Evolutionary conservation across 2,329 filamentous ascomycete species (phyloP).

Genomic region (Myriosclerotinia curreyana): DNA sequence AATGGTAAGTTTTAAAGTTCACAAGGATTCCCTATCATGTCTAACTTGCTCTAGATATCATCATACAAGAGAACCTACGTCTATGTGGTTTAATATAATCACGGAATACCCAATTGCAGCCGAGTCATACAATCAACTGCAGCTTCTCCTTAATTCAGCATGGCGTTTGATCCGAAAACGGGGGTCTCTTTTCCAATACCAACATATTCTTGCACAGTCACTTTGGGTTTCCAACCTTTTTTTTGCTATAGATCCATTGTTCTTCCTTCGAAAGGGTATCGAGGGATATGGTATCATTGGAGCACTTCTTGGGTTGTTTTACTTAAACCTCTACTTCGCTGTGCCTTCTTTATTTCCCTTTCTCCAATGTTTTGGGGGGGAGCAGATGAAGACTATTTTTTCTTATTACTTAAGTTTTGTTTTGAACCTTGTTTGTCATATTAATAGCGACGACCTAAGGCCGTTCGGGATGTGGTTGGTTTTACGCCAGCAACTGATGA

Average conservation of each 20-base stretch:
- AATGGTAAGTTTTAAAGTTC: slow-evolving; percentile 66
- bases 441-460: slow-evolving; percentile 30
- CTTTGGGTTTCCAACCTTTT: slow-evolving; percentile 26
- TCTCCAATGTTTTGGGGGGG: slow-evolving; percentile 19
- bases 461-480: slow-evolving; percentile 20
- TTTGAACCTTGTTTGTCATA: slow-evolving; percentile 25
- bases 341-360: slow-evolving; percentile 30
- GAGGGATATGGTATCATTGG: slow-evolving; percentile 17
- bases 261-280: slow-evolving; percentile 18
- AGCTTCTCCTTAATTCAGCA: slow-evolving; percentile 33
- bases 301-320: slow-evolving; percentile 9
- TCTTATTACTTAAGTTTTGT: slow-evolving; percentile 19
- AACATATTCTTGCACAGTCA: slow-evolving; percentile 30
- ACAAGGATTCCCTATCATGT: neutral
- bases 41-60: slow-evolving; percentile 75
- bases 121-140: neutral
- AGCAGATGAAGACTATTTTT: slow-evolving; percentile 14
- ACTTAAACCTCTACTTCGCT: slow-evolving; percentile 30
- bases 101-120: slow-evolving; percentile 18
- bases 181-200: slow-evolving; percentile 37
- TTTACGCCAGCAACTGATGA: slow-evolving; percentile 20
- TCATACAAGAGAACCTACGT: slow-evolving; percentile 98
- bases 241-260: slow-evolving; percentile 30
- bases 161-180: slow-evolving; percentile 38
- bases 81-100: slow-evolving; percentile 89